phyloP scores from a whole-genome alignment of 2,329 filamentous ascomycete species.

The Emydomyces testavorans region DNA sequence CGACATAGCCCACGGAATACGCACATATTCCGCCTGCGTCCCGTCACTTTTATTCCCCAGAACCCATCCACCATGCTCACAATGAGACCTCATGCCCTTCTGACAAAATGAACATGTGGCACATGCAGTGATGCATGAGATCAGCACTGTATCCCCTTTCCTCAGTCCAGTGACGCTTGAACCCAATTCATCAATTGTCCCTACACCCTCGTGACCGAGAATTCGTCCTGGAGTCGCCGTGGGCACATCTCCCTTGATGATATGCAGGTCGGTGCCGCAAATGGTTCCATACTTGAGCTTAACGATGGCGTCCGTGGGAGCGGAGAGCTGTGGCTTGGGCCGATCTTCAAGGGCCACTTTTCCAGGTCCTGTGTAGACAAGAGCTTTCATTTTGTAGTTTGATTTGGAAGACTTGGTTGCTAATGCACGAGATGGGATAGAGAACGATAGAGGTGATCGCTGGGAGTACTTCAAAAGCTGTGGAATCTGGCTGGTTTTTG shows the following conservation, averaged over 20 bases:
- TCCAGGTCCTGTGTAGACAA: conserved; percentile 33
- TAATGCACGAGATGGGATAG: not conserved
- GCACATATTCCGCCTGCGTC: conserved; percentile 47
- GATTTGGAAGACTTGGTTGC: conserved; percentile 2
- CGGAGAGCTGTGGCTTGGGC: conserved; percentile 33
- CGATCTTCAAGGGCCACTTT: conserved; percentile 32
- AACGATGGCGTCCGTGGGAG: conserved; percentile 41
- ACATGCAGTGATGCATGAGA: conserved; percentile 43
- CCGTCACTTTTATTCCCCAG: conserved; percentile 40
- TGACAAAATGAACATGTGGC: conserved; percentile 31
- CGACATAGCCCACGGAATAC: conserved; percentile 41
- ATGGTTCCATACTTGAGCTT: conserved; percentile 41
- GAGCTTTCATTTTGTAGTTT: conserved; percentile 35
- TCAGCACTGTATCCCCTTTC: conserved; percentile 43
- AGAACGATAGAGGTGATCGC: too few relatives aligned
- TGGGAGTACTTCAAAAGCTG: not conserved
- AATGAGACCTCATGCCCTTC: conserved; percentile 43
- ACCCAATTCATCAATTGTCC: conserved; percentile 38
- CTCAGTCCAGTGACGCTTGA: conserved; percentile 38
- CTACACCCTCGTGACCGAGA: conserved; percentile 46
- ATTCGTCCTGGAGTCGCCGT: conserved; percentile 38
- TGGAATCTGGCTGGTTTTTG: not conserved
- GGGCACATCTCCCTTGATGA: conserved; percentile 44
- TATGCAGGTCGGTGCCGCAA: conserved; percentile 48
- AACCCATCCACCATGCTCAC: conserved; percentile 37